A percentile compares a stretch with the other conserved stretches of the same genome.
phyloP scores from a whole-genome alignment of 2,329 filamentous ascomycete genomes.

The Colletotrichum sp. region DNA sequence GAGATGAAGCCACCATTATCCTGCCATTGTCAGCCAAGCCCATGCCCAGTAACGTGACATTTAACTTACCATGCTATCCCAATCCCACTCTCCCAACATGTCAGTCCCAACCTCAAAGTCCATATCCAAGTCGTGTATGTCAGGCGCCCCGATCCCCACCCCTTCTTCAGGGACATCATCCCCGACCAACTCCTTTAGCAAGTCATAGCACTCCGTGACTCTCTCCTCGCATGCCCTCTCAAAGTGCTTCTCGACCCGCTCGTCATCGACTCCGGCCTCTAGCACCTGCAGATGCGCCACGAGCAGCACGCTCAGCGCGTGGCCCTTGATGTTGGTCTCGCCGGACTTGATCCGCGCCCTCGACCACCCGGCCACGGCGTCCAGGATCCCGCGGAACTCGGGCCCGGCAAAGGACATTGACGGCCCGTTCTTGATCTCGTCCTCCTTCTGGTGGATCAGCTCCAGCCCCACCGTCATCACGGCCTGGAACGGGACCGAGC shows the following conservation, averaged over 20 bases:
- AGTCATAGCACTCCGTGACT: conserved; percentile 30
- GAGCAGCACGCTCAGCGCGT: conserved; percentile 37
- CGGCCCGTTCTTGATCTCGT: conserved; percentile 38
- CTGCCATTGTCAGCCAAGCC: conserved; percentile 25
- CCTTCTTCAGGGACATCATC: conserved; percentile 11
- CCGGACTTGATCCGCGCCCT: conserved; percentile 41
- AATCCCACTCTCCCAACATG: conserved; percentile 32
- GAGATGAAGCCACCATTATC: not conserved
- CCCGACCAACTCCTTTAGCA: conserved; percentile 39
- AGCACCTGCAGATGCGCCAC: conserved; percentile 40
- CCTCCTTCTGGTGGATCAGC: conserved; percentile 48
- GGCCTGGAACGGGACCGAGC: conserved; percentile 43
- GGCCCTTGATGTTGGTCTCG: conserved; percentile 49
- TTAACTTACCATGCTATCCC: conserved; percentile 36
- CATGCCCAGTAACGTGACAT: conserved; percentile 23
- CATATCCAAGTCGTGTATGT: conserved; percentile 10
- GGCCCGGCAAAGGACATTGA: conserved; percentile 31
- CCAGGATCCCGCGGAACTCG: conserved; percentile 37
- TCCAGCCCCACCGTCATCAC: conserved; percentile 51
- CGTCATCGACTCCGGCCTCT: conserved; percentile 29
- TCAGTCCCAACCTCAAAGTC: conserved; percentile 10
- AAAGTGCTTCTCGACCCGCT: conserved; percentile 36
- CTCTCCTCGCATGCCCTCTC: conserved; percentile 29
- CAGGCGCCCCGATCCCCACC: not conserved
- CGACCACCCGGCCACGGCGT: conserved; percentile 33